Evolutionary conservation across 371 early-diverging fungal species (phyloP).

Genomic region (Umbelopsis sp.): DNA sequence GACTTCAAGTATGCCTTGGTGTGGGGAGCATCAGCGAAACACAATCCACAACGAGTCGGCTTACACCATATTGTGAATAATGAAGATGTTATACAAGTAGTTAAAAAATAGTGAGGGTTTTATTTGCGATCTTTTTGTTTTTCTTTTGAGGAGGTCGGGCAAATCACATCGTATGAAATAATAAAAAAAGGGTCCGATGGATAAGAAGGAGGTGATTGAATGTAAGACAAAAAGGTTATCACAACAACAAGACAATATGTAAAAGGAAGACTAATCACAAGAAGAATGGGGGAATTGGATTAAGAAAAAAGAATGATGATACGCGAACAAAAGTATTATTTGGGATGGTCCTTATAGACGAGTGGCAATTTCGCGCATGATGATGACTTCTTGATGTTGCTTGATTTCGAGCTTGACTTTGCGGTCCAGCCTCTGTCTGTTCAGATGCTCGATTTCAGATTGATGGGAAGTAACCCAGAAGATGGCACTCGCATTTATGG

Average conservation of each 20-base stretch:
- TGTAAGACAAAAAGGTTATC: not conserved
- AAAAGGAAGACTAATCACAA: not conserved
- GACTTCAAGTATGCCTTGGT: conserved; percentile 95
- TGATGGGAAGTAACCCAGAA: conserved; percentile 43
- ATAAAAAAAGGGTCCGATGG: not conserved
- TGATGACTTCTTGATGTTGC: conserved; percentile 53
- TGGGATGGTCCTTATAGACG: not conserved
- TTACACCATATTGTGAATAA: conserved; percentile 92
- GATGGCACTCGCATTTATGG: conserved; percentile 43
- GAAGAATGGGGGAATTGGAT: not conserved
- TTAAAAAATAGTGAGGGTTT: conserved; percentile 56
- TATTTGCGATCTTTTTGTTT: not conserved
- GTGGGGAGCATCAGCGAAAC: conserved; percentile 94
- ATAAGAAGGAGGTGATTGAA: not conserved
- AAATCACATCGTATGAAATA: conserved; percentile 1
- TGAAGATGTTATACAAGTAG: conserved; percentile 98
- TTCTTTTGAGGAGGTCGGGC: not conserved
- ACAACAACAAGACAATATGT: not conserved
- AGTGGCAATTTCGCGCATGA: conserved; percentile 42
- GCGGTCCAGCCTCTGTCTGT: conserved; percentile 16
- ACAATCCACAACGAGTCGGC: conserved; percentile 96
- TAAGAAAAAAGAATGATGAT: not conserved
- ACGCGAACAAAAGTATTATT: not conserved
- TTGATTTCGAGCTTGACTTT: conserved; percentile 44
- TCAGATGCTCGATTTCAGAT: conserved; percentile 17